Conservation (phyloP, 345 rosid genomes). For the Alliaria petiolata region DNA sequence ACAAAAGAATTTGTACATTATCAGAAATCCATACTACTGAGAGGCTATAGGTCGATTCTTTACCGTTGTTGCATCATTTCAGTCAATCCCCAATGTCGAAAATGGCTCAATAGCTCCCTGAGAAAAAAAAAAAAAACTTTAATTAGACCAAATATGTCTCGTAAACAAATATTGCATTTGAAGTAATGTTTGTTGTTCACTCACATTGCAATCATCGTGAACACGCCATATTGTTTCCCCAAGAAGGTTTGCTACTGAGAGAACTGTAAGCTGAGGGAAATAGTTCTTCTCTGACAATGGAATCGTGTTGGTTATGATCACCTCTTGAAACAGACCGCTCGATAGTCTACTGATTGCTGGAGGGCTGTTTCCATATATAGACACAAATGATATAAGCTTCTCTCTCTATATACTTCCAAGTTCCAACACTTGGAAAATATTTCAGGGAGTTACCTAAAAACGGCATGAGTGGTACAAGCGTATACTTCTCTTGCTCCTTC, state of each 20-base stretch:
- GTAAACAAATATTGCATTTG: background rate
- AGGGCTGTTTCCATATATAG: conserved; percentile 50
- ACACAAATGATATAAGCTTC: conserved; percentile 1
- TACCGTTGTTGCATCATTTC: conserved; percentile 34
- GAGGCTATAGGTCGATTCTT: background rate
- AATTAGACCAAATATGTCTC: conserved; percentile 13
- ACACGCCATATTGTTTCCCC: conserved; percentile 99
- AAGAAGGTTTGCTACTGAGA: conserved; percentile 93
- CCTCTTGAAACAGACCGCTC: conserved; percentile 92
- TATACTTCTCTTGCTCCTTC: conserved; percentile 98
- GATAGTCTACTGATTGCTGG: conserved; percentile 95
- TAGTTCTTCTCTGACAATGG: conserved; percentile 82
- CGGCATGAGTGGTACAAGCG: conserved; percentile 94
- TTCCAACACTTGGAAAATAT: background rate
- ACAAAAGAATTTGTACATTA: conserved; percentile 6
- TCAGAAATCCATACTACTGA: background rate
- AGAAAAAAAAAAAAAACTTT: conserved; percentile 11
- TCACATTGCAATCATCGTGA: conserved; percentile 92
- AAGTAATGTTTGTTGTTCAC: conserved; percentile 37
- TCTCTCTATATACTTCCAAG: background rate
- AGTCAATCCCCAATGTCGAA: conserved; percentile 76
- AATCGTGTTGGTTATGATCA: conserved; percentile 90
- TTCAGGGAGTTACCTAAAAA: conserved; percentile 61
- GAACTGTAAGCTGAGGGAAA: conserved; percentile 85
- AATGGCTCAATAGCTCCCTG: conserved; percentile 83